Conservation (phyloP, 352 stramenopile genomes). For the Phytophthora citrophthora region DNA sequence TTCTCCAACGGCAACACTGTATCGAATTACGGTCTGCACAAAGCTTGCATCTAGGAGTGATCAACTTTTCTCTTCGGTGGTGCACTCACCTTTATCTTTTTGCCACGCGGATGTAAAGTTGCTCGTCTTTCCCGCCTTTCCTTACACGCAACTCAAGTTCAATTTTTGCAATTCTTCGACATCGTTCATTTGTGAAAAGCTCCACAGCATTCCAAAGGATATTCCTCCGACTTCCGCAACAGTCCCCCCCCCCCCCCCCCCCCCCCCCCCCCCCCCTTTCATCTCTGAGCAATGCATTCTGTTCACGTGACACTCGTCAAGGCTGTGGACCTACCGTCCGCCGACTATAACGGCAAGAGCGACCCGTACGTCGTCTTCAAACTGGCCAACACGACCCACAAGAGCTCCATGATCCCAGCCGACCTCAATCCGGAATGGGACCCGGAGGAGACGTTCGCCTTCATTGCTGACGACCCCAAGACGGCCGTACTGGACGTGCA, state of each 20-base stretch:
- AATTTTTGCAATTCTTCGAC: conserved; percentile 5
- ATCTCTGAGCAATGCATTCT: conserved; percentile 42
- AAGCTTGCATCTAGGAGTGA: background rate
- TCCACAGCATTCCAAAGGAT: background rate
- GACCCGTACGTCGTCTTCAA: conserved; percentile 86
- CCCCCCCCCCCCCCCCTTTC: background rate
- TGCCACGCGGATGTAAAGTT: background rate
- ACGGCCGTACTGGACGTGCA: conserved; percentile 66
- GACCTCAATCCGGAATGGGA: conserved; percentile 77
- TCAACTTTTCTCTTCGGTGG: background rate
- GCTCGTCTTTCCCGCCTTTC: conserved; percentile 15
- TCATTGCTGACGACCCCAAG: conserved; percentile 64
- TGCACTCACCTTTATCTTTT: background rate
- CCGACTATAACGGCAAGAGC: conserved; percentile 87
- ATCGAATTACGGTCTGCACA: background rate
- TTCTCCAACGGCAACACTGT: background rate
- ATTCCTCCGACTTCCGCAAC: background rate
- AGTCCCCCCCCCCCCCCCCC: background rate
- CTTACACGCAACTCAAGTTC: conserved; percentile 5
- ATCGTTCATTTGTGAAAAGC: conserved; percentile 38
- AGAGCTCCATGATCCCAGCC: conserved; percentile 64
- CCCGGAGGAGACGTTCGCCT: conserved; percentile 68
- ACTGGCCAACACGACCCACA: conserved; percentile 65
- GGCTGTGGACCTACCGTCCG: conserved; percentile 66
- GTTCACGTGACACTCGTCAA: conserved; percentile 79